Evolutionary conservation across 441 rosid genomes (phyloP), one percentile per base, ranked within the genome.

Genomic region (Bruguiera hainesii): DNA sequence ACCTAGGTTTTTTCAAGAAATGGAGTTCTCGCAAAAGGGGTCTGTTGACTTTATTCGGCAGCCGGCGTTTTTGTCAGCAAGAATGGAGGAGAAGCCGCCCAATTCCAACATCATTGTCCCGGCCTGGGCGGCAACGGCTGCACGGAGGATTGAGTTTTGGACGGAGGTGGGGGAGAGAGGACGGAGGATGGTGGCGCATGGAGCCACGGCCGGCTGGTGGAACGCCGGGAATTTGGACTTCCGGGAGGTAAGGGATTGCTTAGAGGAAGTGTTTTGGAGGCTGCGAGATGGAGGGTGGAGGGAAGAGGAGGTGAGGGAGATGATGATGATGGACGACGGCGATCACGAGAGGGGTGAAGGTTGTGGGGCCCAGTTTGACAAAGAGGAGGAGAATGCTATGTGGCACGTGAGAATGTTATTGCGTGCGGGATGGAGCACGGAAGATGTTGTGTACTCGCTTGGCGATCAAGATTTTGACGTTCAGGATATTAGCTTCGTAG

Each of bases 281-380:
- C 73, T 93, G 80, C 83, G 79, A 55, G 85, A 78, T 8, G 98
- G 87, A n/a, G 98, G 98, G 51, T 93, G 98, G 98, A 71, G 65
- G 28, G 89, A 89, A 59, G 91, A 85, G 33, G 97, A 93, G 67
- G 91, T 90, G 33, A 80, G 81, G n/a, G 90, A 92, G 61, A 88
- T 89, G 96, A 80, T 89, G 94, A 72, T 78, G 78, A 68, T 70
- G 73, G 87, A 78, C 81, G 81, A 80, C 69, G 1, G 57, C 35
- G 86, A 75, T 77, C 73, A 48, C 0, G 57, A 31, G 26, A 30
- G 8, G 5, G 56, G 21, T 53, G 26, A 46, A 6, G 21, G 64
- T 48, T 9, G 61, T 28, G 75, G 35, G 64, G 53, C 64, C 68
- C 64, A 48, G 20, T 6, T n/a, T 5, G 63, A 76, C 42, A 60